Evolutionary conservation across 2,329 filamentous ascomycete species (phyloP), one percentile per base, ranked within the genome.

Genomic region (Rhexocercosporidium sp.): DNA sequence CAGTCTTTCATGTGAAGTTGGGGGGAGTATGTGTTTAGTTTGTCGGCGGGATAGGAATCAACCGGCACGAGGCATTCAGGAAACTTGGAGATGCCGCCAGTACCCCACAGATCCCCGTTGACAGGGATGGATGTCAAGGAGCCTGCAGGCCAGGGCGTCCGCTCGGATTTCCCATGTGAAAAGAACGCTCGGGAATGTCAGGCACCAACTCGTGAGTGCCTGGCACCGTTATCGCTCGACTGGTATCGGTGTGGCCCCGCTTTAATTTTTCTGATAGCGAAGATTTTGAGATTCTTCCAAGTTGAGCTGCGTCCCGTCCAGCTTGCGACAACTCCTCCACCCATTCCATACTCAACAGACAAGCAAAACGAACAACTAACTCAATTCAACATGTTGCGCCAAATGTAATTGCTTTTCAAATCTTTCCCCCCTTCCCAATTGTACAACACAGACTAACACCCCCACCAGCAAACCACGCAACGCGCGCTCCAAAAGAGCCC

Each of bases 401-500:
- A 78, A 75, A 77, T 78, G 77, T 77, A 72, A 60, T 67, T 46
- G 20, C 18, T 27, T n/a, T n/a, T n/a, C n/a, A n/a, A n/a, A n/a
- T n/a, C n/a, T n/a, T n/a, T n/a, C n/a, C n/a, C n/a, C n/a, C n/a
- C n/a, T n/a, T 31, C n/a, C 31, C 41, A 60, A 56, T 22, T 51
- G n/a, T n/a, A n/a, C n/a, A n/a, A n/a, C n/a, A n/a, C n/a, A n/a
- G n/a, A n/a, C n/a, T n/a, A 41, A 62, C 31, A 18, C 9, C 3
- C 20, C 27, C 22, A 12, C 9, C 37, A 90, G 87, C 71, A 90
- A 90, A 82, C 87, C 90, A 67, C 89, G 90, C 75, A 92, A 90
- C 81, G 94, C 95, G 74, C 94, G 96, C 84, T 96, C 94, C 66
- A 97, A 97, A 86, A 91, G 96, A 75, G 94, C 93, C 71, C 90